phyloP scores from a whole-genome alignment of 345 rosid species.

The Draba incana region DNA sequence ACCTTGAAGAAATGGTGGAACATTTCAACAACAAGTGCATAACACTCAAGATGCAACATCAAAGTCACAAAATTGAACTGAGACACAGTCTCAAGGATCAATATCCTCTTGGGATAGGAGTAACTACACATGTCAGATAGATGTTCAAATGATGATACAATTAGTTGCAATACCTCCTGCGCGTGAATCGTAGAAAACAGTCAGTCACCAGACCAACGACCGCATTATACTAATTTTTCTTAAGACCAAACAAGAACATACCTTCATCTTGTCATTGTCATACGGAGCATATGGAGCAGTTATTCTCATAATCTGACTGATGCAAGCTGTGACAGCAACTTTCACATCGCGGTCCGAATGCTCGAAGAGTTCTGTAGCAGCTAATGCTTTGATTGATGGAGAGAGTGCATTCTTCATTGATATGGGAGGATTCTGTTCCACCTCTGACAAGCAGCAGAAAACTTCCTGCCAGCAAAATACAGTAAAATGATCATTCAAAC shows the following conservation, averaged over 20 bases:
- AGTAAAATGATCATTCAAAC: not conserved
- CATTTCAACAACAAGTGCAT: conserved; percentile 9
- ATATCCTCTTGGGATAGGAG: conserved; percentile 9
- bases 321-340: conserved; percentile 62
- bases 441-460: conserved; percentile 56
- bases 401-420: conserved; percentile 60
- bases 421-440: conserved; percentile 66
- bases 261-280: conserved; percentile 24
- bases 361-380: conserved; percentile 52
- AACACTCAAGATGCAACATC: conserved; percentile 25
- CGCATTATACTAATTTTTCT: not conserved
- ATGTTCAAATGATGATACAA: conserved; percentile 27
- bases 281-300: not conserved
- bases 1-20: conserved; percentile 10
- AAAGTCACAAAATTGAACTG: not conserved
- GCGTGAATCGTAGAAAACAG: not conserved
- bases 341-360: conserved; percentile 70
- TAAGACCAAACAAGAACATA: not conserved
- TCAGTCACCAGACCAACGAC: not conserved
- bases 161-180: conserved; percentile 21
- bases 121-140: conserved; percentile 1
- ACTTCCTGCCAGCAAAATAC: conserved; percentile 49
- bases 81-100: conserved; percentile 10
- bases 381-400: conserved; percentile 61
- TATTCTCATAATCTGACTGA: conserved; percentile 18